Conservation (phyloP, 2,329 filamentous ascomycete species). For the Knufia fluminis region DNA sequence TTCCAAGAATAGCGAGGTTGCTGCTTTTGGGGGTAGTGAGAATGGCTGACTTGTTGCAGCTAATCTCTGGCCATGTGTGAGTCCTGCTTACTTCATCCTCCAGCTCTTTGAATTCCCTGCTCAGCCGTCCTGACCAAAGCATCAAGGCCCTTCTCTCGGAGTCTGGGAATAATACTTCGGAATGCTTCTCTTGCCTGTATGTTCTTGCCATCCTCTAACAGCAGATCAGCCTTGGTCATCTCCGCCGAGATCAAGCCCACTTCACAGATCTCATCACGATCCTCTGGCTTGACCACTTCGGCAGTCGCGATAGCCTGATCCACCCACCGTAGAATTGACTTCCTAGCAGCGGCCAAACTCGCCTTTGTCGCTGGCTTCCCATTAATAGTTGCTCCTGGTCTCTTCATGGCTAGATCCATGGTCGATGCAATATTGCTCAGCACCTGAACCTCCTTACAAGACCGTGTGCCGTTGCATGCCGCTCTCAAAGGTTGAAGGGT, state of each 20-base stretch:
- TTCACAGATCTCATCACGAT: conserved; percentile 20
- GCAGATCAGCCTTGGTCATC: conserved; percentile 20
- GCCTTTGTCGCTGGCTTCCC: conserved; percentile 20
- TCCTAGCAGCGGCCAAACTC: conserved; percentile 15
- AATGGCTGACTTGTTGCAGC: too few species aligned
- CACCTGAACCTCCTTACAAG: conserved; percentile 21
- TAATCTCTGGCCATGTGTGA: too few species aligned
- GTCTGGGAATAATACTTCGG: conserved; percentile 15
- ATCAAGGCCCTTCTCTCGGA: conserved; percentile 18
- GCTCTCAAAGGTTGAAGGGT: conserved; percentile 18
- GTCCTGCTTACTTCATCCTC: conserved; percentile 1
- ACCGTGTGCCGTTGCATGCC: conserved; percentile 19
- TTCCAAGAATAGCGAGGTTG: too few species aligned
- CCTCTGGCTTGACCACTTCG: conserved; percentile 16
- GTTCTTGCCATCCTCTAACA: conserved; percentile 20
- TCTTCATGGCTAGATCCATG: conserved; percentile 22
- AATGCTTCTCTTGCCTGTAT: conserved; percentile 17
- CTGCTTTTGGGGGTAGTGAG: too few species aligned
- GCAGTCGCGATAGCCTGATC: conserved; percentile 21
- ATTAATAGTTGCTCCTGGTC: conserved; percentile 20
- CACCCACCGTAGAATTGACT: conserved; percentile 19
- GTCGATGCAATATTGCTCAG: conserved; percentile 22
- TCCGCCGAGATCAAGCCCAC: conserved; percentile 17
- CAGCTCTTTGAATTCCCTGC: conserved; percentile 17
- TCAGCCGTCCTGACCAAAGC: conserved; percentile 16